These are phyloP conservation scores for Sclerotinia sclerotiorum DNA, from an alignment of 2,329 filamentous ascomycete species.

Conservation along the genomic window DNA sequence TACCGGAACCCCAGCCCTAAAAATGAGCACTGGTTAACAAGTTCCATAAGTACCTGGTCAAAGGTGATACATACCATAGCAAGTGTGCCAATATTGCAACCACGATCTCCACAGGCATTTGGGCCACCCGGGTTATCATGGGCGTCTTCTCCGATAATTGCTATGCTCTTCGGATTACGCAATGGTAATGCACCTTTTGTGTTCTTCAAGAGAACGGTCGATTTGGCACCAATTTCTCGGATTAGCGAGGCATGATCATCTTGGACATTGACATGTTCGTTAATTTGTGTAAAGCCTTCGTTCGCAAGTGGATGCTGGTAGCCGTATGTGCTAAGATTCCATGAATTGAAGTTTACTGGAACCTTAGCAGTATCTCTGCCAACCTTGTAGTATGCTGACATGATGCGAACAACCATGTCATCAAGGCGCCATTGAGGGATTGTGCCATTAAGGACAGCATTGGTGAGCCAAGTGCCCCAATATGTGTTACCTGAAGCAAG, in stretches of 20 bases:
- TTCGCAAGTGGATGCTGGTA: constrained; percentile 63
- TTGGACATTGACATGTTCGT: constrained; percentile 81
- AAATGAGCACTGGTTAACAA: constrained; percentile 50
- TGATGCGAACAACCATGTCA: constrained; percentile 86
- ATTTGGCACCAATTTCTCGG: constrained; percentile 60
- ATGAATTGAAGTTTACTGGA: constrained; percentile 81
- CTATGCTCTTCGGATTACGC: constrained; percentile 40
- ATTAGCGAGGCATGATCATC: constrained; percentile 72
- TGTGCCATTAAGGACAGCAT: constrained; percentile 85
- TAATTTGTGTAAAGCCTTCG: constrained; percentile 66
- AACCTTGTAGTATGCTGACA: constrained; percentile 64
- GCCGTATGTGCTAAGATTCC: constrained; percentile 74
- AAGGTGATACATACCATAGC: constrained; percentile 49
- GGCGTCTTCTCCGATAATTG: constrained; percentile 50
- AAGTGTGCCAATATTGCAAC: constrained; percentile 54
- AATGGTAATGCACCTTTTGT: constrained; percentile 55
- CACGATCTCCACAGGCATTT: constrained; percentile 61
- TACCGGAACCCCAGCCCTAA: constrained; percentile 76
- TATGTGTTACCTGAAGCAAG: constrained; percentile 63
- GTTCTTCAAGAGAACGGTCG: constrained; percentile 58
- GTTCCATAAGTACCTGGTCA: constrained; percentile 44
- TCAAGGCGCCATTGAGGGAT: constrained; percentile 85
- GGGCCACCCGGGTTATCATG: constrained; percentile 56
- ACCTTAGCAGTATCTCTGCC: constrained; percentile 45
- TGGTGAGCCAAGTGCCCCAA: constrained; percentile 85